A percentile compares a stretch with the other conserved stretches of the same genome.
Evolutionary conservation across 495 filamentous ascomycete species (phyloP).

Genomic region (Amphirosellinia nigrospora): DNA sequence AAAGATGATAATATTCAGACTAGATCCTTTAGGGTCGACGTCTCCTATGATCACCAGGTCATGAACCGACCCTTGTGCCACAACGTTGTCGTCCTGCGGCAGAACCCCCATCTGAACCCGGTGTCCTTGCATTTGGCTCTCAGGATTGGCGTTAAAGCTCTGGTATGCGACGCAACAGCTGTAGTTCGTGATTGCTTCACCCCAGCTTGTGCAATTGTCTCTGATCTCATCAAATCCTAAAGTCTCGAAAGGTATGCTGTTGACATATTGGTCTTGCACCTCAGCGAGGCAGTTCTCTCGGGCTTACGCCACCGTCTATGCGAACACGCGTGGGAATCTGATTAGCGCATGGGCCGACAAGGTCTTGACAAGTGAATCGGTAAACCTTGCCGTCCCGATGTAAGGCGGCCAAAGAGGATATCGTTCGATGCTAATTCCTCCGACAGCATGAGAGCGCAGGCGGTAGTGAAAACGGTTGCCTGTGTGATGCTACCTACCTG

Average conservation of each 20-base stretch:
- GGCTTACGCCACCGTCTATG: background rate
- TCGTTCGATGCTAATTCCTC: constrained; percentile 15
- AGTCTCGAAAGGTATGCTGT: constrained; percentile 25
- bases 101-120: constrained; percentile 19
- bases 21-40: background rate
- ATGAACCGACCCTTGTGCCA: background rate
- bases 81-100: constrained; percentile 8
- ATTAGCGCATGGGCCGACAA: constrained; percentile 25
- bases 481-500: constrained; percentile 19
- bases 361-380: constrained; percentile 16
- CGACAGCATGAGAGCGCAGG: constrained; percentile 19
- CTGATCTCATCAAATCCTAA: constrained; percentile 26
- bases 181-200: constrained; percentile 10
- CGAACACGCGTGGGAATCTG: constrained; percentile 20
- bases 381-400: constrained; percentile 24
- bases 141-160: constrained; percentile 25
- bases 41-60: constrained; percentile 13
- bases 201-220: constrained; percentile 25
- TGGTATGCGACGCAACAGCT: constrained; percentile 21
- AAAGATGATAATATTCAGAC: constrained; percentile 5
- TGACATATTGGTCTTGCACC: constrained; percentile 25
- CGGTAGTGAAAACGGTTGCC: constrained; percentile 26
- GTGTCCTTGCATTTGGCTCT: constrained; percentile 13
- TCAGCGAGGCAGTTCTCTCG: constrained; percentile 4
- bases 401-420: constrained; percentile 24